Conservation (phyloP, 208 protist genomes). For the Leishmania gerbilli region DNA sequence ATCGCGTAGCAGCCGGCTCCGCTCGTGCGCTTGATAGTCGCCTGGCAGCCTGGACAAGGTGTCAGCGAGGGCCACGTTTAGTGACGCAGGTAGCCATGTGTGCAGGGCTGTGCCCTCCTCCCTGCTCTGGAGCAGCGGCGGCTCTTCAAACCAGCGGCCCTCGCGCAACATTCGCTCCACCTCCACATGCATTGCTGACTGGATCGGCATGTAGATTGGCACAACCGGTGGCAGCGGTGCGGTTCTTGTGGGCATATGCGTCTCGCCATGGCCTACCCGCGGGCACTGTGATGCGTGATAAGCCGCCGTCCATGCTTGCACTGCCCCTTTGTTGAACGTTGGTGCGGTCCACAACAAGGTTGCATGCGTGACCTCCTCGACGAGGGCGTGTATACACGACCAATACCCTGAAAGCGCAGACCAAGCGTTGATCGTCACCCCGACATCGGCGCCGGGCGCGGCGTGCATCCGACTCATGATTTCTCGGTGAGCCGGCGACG, state of each 20-base stretch:
- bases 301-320: slow-evolving; percentile 26
- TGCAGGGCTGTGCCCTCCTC: not conserved
- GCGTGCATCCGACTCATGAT: not conserved
- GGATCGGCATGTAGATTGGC: slow-evolving; percentile 33
- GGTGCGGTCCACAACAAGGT: slow-evolving; percentile 36
- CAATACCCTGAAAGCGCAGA: slow-evolving; percentile 28
- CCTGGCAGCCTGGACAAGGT: slow-evolving; percentile 23
- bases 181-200: slow-evolving; percentile 35
- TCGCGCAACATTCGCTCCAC: slow-evolving; percentile 39
- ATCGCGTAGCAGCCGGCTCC: slow-evolving; percentile 13
- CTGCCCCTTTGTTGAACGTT: slow-evolving; percentile 41
- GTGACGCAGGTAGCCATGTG: slow-evolving; percentile 24
- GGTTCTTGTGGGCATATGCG: not conserved
- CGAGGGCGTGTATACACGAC: slow-evolving; percentile 23
- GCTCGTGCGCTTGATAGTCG: slow-evolving; percentile 4
- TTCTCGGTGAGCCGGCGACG: not conserved
- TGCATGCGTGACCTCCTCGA: slow-evolving; percentile 9
- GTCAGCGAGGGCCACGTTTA: slow-evolving; percentile 19
- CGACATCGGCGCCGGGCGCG: not conserved
- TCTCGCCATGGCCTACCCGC: not conserved
- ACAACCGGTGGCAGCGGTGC: slow-evolving; percentile 23
- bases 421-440: slow-evolving; percentile 12
- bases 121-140: not conserved
- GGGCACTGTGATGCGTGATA: slow-evolving; percentile 2
- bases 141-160: slow-evolving; percentile 14